These are phyloP conservation scores for Vaccinium corymbosum DNA, from an alignment of 148 eudicot species.

Conservation along the genomic window DNA sequence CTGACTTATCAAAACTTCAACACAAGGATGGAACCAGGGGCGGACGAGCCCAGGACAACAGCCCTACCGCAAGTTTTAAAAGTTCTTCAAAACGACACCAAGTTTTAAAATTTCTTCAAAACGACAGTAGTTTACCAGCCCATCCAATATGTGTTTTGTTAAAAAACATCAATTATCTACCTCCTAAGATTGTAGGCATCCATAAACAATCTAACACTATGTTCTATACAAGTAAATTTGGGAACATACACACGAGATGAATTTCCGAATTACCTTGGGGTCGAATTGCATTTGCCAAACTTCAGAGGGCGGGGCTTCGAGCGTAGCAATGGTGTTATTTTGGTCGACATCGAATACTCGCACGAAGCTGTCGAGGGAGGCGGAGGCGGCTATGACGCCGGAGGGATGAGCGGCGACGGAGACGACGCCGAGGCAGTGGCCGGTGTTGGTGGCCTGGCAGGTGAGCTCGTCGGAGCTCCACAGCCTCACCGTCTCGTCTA, in stretches of 20 bases:
- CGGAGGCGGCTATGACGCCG: slow-evolving; percentile 84
- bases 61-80: no score
- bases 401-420: slow-evolving; percentile 93
- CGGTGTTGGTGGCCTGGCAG: slow-evolving; percentile 47
- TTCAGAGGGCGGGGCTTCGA: slow-evolving; percentile 86
- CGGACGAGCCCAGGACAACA: no score
- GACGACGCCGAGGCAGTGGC: slow-evolving; percentile 60
- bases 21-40: no score
- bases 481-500: slow-evolving; percentile 77
- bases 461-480: slow-evolving; percentile 69
- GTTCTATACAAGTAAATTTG: not conserved
- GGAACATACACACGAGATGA: not conserved
- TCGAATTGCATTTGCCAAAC: slow-evolving; percentile 87
- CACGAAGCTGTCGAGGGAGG: slow-evolving; percentile 82
- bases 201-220: not conserved
- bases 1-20: not conserved
- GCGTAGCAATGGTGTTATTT: slow-evolving; percentile 71
- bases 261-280: slow-evolving; percentile 46
- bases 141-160: no score
- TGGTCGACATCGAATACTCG: slow-evolving; percentile 81
- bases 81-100: no score
- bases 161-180: no score
- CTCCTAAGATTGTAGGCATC: no score
- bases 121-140: no score
- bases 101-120: no score